These are phyloP conservation scores for Colletotrichum liaoningense DNA, from an alignment of 2,329 filamentous ascomycete genomes.

Conservation along the genomic window DNA sequence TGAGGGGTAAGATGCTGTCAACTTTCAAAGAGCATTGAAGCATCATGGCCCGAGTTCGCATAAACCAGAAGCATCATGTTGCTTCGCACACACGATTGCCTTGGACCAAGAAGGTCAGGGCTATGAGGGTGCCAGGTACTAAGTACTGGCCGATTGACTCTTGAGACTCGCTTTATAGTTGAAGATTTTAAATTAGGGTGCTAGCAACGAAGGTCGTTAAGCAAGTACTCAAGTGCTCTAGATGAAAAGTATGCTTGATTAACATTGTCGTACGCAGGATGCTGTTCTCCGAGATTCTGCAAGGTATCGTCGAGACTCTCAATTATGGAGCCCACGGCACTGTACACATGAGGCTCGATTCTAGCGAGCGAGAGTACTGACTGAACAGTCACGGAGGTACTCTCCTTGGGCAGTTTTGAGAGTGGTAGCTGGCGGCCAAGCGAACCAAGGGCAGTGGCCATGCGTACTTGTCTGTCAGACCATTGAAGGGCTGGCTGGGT, in stretches of 20 bases:
- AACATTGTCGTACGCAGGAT: background rate
- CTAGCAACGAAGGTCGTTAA: background rate
- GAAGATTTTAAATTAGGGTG: too few species aligned
- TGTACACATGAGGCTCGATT: background rate
- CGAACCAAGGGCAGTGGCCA: background rate
- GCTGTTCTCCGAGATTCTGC: background rate
- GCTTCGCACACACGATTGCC: too few species aligned
- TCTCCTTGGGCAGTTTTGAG: background rate
- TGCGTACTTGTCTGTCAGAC: background rate
- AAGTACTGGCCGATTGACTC: too few species aligned
- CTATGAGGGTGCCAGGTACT: too few species aligned
- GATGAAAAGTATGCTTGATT: background rate
- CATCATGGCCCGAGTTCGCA: too few species aligned
- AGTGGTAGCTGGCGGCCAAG: background rate
- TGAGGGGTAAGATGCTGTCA: too few species aligned
- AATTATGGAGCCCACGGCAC: background rate
- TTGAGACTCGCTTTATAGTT: too few species aligned
- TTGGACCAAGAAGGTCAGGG: too few species aligned
- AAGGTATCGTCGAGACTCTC: background rate
- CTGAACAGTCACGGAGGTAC: background rate
- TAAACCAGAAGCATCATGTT: too few species aligned
- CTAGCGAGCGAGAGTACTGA: background rate
- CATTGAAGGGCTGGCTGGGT: too few species aligned
- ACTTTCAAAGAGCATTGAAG: too few species aligned
- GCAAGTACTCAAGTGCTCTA: background rate